Evolutionary conservation across 352 stramenopile species (phyloP), one percentile per base, ranked within the genome.

Genomic region (Globisporangium carolinianum): DNA sequence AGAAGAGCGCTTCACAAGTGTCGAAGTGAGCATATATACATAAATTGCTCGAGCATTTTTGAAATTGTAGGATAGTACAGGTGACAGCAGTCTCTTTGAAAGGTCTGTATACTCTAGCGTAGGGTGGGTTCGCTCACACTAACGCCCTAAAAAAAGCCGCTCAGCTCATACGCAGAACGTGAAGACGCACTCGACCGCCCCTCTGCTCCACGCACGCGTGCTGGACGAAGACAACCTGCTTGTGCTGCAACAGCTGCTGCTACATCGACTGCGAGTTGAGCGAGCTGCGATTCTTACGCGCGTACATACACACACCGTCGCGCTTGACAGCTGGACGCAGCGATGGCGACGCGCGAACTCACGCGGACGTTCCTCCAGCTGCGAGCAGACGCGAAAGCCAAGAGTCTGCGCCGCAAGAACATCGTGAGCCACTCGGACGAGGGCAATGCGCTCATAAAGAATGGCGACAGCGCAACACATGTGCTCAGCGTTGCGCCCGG

Each of bases 351-450:
- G 51, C 75, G 84, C 46, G 82, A 94, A 48, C 65, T 94, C 64
- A 91, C 78, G 58, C 77, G 83, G 6, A 51, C 72, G 56, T 94
- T 89, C 66, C 51, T 79, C 53, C 75, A 86, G 67, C 67, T 91
- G 60, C 81, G 84, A 38, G 71, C 68, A 42, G 76, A 92, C 65
- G 82, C 81, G 58, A 92, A 91, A 66, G 82, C 80, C 61, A 94
- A 91, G 65, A 87, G 83, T 32, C 72, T 89, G 62, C 78, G 84
- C 57, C 84, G 84, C 51, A 89, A 88, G 66, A 91, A 94, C 66
- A 94, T 94, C 61, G 75, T 86, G 56, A 73, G 69, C 62, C 76
- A 86, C 57, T 68, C 66, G 37, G 79, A 89, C 18, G 79, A 89
- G 54, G 77, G 68, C 58, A 64, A 84, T 60, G 80, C 73, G 60